Percentiles rank a stretch among this genome's conserved stretches.
These are phyloP conservation scores for Peterozyma toletana DNA, from an alignment of 805 yeast genomes.

Conservation along the genomic window DNA sequence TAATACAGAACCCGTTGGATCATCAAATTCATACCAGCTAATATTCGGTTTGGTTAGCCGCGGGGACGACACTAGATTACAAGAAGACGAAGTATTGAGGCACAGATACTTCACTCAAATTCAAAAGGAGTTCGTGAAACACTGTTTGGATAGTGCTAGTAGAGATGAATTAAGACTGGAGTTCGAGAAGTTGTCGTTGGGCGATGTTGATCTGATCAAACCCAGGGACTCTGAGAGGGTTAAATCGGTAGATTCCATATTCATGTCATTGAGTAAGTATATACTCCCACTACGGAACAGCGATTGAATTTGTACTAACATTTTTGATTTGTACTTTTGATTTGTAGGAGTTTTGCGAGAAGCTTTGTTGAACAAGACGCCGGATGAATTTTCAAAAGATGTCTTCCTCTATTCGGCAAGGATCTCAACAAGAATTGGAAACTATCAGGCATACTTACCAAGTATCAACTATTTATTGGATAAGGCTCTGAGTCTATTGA, in stretches of 20 bases:
- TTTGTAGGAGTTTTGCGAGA: constrained; percentile 44
- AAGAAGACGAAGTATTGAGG: constrained; percentile 34
- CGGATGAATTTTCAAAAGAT: constrained; percentile 31
- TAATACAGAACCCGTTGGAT: too few relatives aligned
- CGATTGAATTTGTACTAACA: neutral
- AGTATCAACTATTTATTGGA: constrained; percentile 35
- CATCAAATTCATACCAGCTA: neutral
- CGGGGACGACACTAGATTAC: constrained; percentile 47
- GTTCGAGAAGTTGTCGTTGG: constrained; percentile 5
- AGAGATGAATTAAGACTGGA: constrained; percentile 7
- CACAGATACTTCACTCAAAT: constrained; percentile 30
- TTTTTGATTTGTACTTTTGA: constrained; percentile 3
- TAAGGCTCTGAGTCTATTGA: constrained; percentile 14
- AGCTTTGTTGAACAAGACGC: constrained; percentile 33
- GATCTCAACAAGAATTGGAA: constrained; percentile 35
- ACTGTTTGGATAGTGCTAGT: constrained; percentile 22
- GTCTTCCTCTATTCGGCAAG: constrained; percentile 43
- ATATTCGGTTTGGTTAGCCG: constrained; percentile 53
- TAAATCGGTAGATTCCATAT: constrained; percentile 18
- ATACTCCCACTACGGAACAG: neutral
- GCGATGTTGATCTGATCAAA: neutral
- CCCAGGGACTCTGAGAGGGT: neutral
- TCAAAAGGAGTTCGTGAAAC: constrained; percentile 18
- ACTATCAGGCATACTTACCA: constrained; percentile 49
- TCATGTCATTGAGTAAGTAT: constrained; percentile 23